These are phyloP conservation scores for Phoma sp. DNA, from an alignment of 2,329 filamentous ascomycete genomes.

Conservation along the genomic window DNA sequence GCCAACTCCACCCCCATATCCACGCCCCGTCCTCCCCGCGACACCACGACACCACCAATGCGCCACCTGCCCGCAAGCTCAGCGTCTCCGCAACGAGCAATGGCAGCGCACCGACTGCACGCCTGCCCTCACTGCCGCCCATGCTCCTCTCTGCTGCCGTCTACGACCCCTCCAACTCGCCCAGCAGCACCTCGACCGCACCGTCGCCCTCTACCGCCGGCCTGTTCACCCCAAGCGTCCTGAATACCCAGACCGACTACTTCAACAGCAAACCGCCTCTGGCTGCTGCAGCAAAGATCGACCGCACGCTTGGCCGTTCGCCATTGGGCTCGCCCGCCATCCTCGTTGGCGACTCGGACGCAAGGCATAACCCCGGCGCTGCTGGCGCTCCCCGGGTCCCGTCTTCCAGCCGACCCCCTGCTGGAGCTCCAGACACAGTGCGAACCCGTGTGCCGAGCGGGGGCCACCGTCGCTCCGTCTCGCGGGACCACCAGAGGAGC, in stretches of 20 bases:
- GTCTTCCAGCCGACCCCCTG: slow-evolving; percentile 31
- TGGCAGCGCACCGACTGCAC: slow-evolving; percentile 24
- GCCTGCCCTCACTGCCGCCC: slow-evolving; percentile 37
- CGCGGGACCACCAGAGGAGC: slow-evolving; percentile 23
- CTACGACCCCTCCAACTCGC: slow-evolving; percentile 46
- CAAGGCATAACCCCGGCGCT: slow-evolving; percentile 33
- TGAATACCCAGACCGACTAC: slow-evolving; percentile 43
- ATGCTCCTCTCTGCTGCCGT: slow-evolving; percentile 43
- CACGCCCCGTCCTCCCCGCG: slow-evolving; percentile 15
- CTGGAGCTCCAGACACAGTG: slow-evolving; percentile 23
- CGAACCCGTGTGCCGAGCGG: slow-evolving; percentile 32
- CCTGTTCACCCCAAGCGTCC: slow-evolving; percentile 41
- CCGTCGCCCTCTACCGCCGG: slow-evolving; percentile 44
- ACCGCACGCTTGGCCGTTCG: slow-evolving; percentile 38
- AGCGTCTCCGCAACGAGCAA: slow-evolving; percentile 48
- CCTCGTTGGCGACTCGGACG: slow-evolving; percentile 39
- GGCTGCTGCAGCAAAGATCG: slow-evolving; percentile 20
- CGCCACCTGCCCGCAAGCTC: slow-evolving; percentile 50
- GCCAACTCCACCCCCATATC: slow-evolving; percentile 2
- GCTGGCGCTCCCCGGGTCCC: slow-evolving; percentile 25
- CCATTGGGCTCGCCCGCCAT: slow-evolving; percentile 46
- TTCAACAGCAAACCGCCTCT: slow-evolving; percentile 42
- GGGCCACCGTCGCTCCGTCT: slow-evolving; percentile 24
- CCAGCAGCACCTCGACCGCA: slow-evolving; percentile 36
- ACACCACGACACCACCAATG: slow-evolving; percentile 49